Evolutionary conservation across 176 grass and related monocot species (phyloP).

Genomic region (Phoenix roebelenii): DNA sequence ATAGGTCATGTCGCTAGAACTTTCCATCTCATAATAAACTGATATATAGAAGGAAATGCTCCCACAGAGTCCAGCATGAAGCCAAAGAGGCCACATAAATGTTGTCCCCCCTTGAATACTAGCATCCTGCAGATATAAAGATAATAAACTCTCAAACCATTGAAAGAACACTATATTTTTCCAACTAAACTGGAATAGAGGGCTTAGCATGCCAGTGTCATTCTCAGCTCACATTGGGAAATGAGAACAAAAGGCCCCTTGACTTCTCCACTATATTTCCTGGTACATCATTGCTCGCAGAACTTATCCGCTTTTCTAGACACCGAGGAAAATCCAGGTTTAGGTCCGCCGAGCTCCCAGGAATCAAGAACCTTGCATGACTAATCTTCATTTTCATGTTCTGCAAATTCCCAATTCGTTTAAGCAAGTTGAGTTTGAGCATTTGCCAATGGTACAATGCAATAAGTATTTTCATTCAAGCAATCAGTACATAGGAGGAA

Average conservation of each 20-base stretch:
- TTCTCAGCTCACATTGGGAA: constrained; percentile 60
- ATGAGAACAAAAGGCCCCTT: constrained; percentile 60
- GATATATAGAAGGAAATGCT: constrained; percentile 71
- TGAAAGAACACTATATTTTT: no score
- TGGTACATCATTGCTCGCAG: constrained; percentile 23
- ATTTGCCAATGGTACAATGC: no score
- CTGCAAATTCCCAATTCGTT: constrained; percentile 32
- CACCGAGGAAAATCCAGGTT: constrained; percentile 49
- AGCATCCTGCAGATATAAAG: constrained; percentile 38
- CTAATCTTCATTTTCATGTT: constrained; percentile 91
- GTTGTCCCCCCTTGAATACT: constrained; percentile 50
- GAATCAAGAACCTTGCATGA: constrained; percentile 77
- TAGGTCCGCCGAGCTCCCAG: constrained; percentile 34
- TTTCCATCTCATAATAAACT: constrained; percentile 91
- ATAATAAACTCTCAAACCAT: no score
- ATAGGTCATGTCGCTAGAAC: constrained; percentile 64
- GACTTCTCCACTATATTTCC: constrained; percentile 28
- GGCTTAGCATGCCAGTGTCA: neutral
- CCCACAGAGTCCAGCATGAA: constrained; percentile 76
- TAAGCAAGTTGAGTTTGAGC: neutral
- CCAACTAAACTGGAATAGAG: no score
- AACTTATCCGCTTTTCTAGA: constrained; percentile 40
- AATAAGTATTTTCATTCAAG: no score
- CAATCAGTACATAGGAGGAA: no score
- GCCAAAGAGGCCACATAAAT: constrained; percentile 96